Percentiles rank a stretch among this genome's conserved stretches.
Evolutionary conservation across 2,329 filamentous ascomycete genomes (phyloP).

Genomic region (Aspergillus transmontanensis): DNA sequence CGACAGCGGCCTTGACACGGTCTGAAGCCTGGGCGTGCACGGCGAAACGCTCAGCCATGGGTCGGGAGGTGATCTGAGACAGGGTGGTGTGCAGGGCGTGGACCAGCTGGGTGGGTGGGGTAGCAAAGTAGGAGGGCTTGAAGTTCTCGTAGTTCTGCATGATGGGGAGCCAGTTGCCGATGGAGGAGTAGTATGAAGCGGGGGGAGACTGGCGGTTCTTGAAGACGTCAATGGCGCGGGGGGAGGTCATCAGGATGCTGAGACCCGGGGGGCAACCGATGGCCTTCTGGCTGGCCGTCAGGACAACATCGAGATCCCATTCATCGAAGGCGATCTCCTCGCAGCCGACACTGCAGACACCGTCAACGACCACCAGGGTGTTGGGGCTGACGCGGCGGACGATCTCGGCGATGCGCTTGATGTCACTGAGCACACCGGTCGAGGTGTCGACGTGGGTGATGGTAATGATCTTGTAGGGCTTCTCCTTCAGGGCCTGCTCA

Average conservation of each 20-base stretch:
- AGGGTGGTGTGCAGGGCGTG: constrained; percentile 90
- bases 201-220: constrained; percentile 79
- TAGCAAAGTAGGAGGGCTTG: constrained; percentile 97
- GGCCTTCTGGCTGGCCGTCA: constrained; percentile 95
- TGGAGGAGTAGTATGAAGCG: constrained; percentile 88
- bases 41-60: constrained; percentile 80
- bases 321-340: constrained; percentile 96
- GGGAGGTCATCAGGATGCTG: constrained; percentile 92
- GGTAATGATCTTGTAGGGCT: constrained; percentile 91
- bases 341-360: constrained; percentile 93
- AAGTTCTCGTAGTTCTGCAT: constrained; percentile 99
- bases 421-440: constrained; percentile 90
- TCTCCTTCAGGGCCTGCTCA: constrained; percentile 83
- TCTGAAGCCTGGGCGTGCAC: constrained; percentile 78
- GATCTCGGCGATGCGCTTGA: constrained; percentile 79
- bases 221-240: constrained; percentile 78
- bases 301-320: constrained; percentile 88
- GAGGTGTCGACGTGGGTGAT: constrained; percentile 98
- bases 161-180: constrained; percentile 97
- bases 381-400: constrained; percentile 86
- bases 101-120: constrained; percentile 89
- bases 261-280: constrained; percentile 94
- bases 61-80: constrained; percentile 78
- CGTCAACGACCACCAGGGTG: constrained; percentile 89
- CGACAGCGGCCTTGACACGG: constrained; percentile 81